phyloP scores from a whole-genome alignment of 73 alveolate species.

The Durusdinium trenchii region DNA sequence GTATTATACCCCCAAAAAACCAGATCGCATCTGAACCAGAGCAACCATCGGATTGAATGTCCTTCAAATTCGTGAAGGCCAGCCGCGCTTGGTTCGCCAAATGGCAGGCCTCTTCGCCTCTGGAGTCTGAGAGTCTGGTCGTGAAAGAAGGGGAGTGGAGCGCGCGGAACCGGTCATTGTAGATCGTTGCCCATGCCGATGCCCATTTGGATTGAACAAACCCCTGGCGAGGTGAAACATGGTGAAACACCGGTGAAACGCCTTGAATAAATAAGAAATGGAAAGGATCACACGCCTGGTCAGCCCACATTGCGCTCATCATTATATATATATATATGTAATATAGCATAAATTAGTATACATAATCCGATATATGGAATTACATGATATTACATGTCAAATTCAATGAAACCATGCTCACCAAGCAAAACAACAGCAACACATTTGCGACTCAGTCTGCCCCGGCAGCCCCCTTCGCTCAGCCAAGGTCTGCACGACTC shows the following conservation, averaged over 20 bases:
- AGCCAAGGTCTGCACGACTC: background rate
- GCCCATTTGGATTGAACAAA: too few relatives aligned
- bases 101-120: constrained; percentile 36
- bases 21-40: too few relatives aligned
- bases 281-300: too few relatives aligned
- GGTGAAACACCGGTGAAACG: too few relatives aligned
- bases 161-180: background rate
- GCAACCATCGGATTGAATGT: too few relatives aligned
- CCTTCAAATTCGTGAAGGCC: constrained; percentile 42
- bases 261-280: too few relatives aligned
- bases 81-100: constrained; percentile 23
- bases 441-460: background rate
- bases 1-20: too few relatives aligned
- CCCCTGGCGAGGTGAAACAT: too few relatives aligned
- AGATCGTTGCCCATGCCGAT: too few relatives aligned
- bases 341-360: too few relatives aligned
- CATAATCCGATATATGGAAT: too few relatives aligned
- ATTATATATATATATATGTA: background rate
- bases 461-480: background rate
- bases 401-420: background rate
- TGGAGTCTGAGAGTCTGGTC: background rate
- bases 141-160: background rate
- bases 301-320: background rate
- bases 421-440: background rate
- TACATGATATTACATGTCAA: too few relatives aligned